Evolutionary conservation across 2,329 filamentous ascomycete species (phyloP), one percentile per base, ranked within the genome.

Genomic region (Emergomyces pasteurianus): DNA sequence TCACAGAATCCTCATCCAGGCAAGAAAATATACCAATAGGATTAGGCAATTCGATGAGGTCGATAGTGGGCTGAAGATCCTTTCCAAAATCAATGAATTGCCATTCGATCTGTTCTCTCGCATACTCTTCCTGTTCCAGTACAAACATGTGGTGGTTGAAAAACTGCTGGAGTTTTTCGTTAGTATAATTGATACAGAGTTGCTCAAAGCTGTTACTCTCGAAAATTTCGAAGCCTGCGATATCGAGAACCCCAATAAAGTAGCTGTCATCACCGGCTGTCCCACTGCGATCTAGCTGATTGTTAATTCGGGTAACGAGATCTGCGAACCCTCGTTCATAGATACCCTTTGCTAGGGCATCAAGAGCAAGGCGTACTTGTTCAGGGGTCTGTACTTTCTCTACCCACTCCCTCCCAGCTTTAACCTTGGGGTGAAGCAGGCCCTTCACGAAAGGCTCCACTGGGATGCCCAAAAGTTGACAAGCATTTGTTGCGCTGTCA

Each of bases 61-160:
- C 94, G 67, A 99, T 99, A 0, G 94, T 99, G 0, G 94, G 94
- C 72, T 99, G 95, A 31, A 99, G 80, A 70, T 99, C 94, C 63
- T 92, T 91, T 21, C 94, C 94, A 71, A 99, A 99, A 74, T 99
- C 94, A 71, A 99, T 99, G 72, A 99, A 99, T 71, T 97, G 91
- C 94, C 94, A 99, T 75, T 99, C 94, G 67, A 99, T 99, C 74
- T 96, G 90, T 72, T 99, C 94, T 55, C 92, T 82, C 9, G 94
- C 92, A 73, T 99, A 99, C 73, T 99, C 94, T 73, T 99, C 94
- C 70, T 99, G 94, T 72, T 99, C 94, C 8, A 99, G 80, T 10
- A 99, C 94, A 71, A 99, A 99, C 94, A 99, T 99, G 78, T 99
- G 95, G 72, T 99, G 94, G 70, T 99, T 99, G 83, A 99, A 99